Base-by-base conservation (phyloP, 2,329 filamentous ascomycete genomes). In the Epichloe bromicola region DNA sequence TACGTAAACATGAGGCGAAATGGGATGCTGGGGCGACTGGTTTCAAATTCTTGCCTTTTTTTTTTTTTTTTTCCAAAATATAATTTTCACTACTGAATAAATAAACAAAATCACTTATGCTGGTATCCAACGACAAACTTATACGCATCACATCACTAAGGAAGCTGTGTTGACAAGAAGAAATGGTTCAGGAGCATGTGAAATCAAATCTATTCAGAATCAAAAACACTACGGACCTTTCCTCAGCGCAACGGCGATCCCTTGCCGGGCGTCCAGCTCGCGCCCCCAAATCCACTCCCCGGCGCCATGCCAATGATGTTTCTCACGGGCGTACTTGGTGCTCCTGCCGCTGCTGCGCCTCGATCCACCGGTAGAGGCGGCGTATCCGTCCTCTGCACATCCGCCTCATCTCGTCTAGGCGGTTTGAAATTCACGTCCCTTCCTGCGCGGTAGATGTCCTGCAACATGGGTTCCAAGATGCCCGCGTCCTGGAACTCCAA, bases 401-500 rank as follows among this genome's bases (percentile, higher is more conserved):
- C 65, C 52, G 64, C 59, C 19, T 69, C 74, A 46, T 74, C 74
- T 56, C 68, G 72, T 54, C 71, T 69, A 37, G 71, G 73, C 42
- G 74, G 71, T 56, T 75, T 75, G 55, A 74, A 78, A 59, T 75
- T 74, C 49, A 70, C 68, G 15, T 74, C 70, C 34, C 70, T 63
- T 8, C 71, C 71, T 1, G 65, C 69, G 30, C 71, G 68, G 67
- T 95, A 96, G 7, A 97, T 88, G 59, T 95, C 88, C 62, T 89
- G 82, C 46, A 97, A 75, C 72, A 93, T 93, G 37, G 80, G 74
- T 60, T 93, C 83, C 48, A 95, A 71, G 4, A 95, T 82, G 0
- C 90, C 91, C 0, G 88, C 88, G 58, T 94, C 88, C 49, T 85
- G 74, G 61, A 87, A 97, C 68, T 97, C 90, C 56, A 88, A 76